Percentiles rank a stretch among this genome's conserved stretches.
Evolutionary conservation across 2,329 filamentous ascomycete genomes (phyloP).

Genomic region (Colletotrichum gigasporum): DNA sequence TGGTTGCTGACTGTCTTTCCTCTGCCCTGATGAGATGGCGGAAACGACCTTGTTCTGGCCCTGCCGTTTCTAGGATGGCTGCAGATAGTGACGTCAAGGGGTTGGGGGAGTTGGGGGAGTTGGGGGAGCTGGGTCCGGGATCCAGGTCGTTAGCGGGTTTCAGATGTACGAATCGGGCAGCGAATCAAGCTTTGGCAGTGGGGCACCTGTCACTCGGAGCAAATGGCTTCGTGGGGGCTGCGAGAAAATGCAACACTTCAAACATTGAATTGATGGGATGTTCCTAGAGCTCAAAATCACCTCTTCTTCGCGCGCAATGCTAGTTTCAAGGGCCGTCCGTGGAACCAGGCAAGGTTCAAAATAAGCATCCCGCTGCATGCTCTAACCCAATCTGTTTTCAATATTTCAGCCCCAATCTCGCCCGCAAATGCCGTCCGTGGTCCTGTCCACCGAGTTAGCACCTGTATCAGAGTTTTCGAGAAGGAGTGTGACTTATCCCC

Average conservation of each 20-base stretch:
- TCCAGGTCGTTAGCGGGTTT: constrained; percentile 18
- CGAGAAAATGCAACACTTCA: background rate
- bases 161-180: constrained; percentile 16
- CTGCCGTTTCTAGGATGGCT: constrained; percentile 3
- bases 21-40: background rate
- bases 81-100: constrained; percentile 22
- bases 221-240: background rate
- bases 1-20: constrained; percentile 16
- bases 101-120: too few relatives aligned
- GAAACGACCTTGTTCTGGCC: constrained; percentile 14
- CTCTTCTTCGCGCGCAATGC: background rate
- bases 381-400: constrained; percentile 6
- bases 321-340: constrained; percentile 19
- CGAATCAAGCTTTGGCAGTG: constrained; percentile 23
- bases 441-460: constrained; percentile 37
- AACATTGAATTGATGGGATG: constrained; percentile 1
- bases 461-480: background rate
- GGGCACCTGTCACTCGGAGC: constrained; percentile 6
- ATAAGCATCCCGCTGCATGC: background rate
- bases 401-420: constrained; percentile 5
- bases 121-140: constrained; percentile 12
- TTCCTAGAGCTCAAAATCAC: background rate
- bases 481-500: constrained; percentile 59
- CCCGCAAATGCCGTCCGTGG: background rate
- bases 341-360: background rate